Conservation (phyloP, 306 rosid species). For the Citrullus mucosospermus region DNA sequence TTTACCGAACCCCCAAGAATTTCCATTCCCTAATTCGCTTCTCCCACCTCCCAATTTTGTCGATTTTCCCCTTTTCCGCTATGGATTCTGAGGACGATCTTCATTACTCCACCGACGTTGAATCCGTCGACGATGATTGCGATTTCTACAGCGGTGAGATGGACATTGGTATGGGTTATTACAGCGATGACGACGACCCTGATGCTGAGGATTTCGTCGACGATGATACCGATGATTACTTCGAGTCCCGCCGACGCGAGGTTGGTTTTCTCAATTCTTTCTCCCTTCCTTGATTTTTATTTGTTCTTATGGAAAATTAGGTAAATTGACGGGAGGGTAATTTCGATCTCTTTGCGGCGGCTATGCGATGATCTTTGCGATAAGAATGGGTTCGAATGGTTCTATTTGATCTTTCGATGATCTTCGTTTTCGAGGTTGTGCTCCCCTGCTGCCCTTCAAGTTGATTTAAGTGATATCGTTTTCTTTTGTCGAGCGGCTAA, state of each 20-base stretch:
- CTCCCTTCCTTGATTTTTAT: not conserved
- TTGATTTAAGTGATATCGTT: not conserved
- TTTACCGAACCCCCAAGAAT: not conserved
- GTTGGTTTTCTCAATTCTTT: slow-evolving; percentile 14
- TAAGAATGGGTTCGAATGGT: not conserved
- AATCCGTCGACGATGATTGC: slow-evolving; percentile 52
- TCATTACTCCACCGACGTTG: slow-evolving; percentile 73
- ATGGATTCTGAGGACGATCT: slow-evolving; percentile 86
- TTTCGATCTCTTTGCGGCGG: not conserved
- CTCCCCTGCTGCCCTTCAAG: not conserved
- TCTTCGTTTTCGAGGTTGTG: not conserved
- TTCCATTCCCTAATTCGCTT: not conserved
- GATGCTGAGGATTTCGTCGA: slow-evolving; percentile 18
- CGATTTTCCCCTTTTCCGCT: not conserved
- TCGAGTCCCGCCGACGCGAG: slow-evolving; percentile 57
- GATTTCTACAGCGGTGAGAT: slow-evolving; percentile 63
- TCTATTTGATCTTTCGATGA: not conserved
- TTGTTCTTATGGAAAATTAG: not conserved
- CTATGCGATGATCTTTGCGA: not conserved
- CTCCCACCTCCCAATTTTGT: not conserved
- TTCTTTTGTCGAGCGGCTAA: not conserved
- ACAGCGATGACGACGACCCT: slow-evolving; percentile 29
- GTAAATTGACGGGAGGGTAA: not conserved
- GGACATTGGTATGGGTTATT: slow-evolving; percentile 37
- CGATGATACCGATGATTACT: slow-evolving; percentile 33